phyloP scores from a whole-genome alignment of 768 basidiomycete genomes.

The Pholiota microspora region DNA sequence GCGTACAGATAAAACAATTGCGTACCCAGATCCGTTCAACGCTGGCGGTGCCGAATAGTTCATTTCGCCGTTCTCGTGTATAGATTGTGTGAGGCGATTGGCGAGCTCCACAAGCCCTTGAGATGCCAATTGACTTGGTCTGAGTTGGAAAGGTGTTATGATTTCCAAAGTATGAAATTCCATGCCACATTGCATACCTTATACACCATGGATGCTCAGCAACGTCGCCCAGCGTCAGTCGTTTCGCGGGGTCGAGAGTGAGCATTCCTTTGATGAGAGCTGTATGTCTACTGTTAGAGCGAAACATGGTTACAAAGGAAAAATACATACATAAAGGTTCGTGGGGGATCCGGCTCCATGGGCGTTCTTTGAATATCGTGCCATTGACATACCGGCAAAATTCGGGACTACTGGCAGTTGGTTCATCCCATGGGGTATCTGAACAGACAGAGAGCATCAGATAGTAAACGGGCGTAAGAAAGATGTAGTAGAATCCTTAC shows the following conservation, averaged over 20 bases:
- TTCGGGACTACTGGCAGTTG: constrained; percentile 76
- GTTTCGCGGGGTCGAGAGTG: constrained; percentile 61
- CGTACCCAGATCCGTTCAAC: constrained; percentile 21
- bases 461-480: background rate
- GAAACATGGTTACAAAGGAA: background rate
- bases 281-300: too few species aligned
- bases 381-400: constrained; percentile 75
- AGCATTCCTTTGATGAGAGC: constrained; percentile 59
- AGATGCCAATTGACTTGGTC: constrained; percentile 68
- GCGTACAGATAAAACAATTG: background rate
- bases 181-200: constrained; percentile 42
- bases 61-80: constrained; percentile 74
- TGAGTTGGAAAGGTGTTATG: constrained; percentile 21
- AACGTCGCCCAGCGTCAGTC: constrained; percentile 58
- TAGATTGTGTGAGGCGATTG: constrained; percentile 62
- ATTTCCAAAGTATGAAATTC: background rate
- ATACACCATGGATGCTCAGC: constrained; percentile 70
- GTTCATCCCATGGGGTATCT: constrained; percentile 99
- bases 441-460: background rate
- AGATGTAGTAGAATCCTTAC: constrained; percentile 42
- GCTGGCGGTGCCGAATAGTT: constrained; percentile 60
- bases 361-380: constrained; percentile 66
- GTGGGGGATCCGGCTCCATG: constrained; percentile 70
- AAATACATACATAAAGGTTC: constrained; percentile 58
- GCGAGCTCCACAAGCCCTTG: constrained; percentile 56